Evolutionary conservation across 192 early-diverging fungal genomes (phyloP), one percentile per base, ranked within the genome.

Genomic region (Coemansia sp.): DNA sequence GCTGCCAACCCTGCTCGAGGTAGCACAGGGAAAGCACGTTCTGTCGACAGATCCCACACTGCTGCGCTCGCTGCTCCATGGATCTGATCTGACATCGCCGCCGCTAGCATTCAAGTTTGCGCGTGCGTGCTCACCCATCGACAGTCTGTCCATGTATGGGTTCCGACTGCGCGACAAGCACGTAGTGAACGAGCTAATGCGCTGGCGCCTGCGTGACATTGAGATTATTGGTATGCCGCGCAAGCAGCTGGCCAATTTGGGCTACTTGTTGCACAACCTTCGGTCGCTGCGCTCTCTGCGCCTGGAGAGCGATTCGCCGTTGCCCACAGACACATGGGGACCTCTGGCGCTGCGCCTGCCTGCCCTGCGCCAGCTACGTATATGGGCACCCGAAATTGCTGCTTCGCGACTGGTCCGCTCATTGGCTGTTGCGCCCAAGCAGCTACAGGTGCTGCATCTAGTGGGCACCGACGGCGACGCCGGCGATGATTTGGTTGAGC

Each of bases 81-180:
- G 75, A 38, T 78, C 75, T 0, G 75, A 78, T 12, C 66, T 78
- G 46, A 69, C 62, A 2, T 69, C 62, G 53, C 75, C 70, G 28
- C 68, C 70, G 17, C 60, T 78, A 28, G 69, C 70, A 3, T 66
- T 78, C 57, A 62, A 63, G 38, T 72, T 72, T 60, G 75, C 75
- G 8, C 75, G 75, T 20, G 62, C 67, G n/a, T 72, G 69, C 54
- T 52, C 75, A 34, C 75, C 75, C 34, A 72, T 78, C 23, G 75
- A 78, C 63, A 57, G 59, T 28, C 62, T 78, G 53, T 68, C 69
- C 21, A 51, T 78, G 40, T 78, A 78, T 55, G 75, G 75, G 22
- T 78, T 72, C 65, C 69, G 66, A 19, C 36, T 78, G 63, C 69
- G 70, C 36, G 75, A 78, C 53, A 78, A 78, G 59, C 46, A 78